These are phyloP conservation scores for Xylaria curta DNA, from an alignment of 495 filamentous ascomycete species.

Conservation along the genomic window DNA sequence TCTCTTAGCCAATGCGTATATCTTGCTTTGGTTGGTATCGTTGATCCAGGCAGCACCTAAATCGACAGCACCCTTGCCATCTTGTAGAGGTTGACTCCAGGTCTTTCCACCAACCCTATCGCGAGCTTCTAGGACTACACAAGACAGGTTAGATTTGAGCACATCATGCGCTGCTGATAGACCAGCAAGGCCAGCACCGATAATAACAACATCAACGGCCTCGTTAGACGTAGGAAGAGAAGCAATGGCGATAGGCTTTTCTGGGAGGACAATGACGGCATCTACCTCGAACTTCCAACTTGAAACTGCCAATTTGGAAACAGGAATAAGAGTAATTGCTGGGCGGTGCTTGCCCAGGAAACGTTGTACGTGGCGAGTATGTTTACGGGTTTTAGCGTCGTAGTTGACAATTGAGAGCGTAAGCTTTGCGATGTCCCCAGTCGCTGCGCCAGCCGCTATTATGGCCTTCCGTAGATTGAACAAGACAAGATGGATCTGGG, in stretches of 20 bases:
- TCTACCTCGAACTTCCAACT: slow-evolving; percentile 3
- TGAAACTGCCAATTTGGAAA: neutral
- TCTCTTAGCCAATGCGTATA: slow-evolving; percentile 42
- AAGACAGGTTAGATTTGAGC: slow-evolving; percentile 47
- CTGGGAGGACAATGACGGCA: neutral
- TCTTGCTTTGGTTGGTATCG: slow-evolving; percentile 52
- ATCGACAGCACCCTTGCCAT: slow-evolving; percentile 43
- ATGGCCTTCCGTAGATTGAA: slow-evolving; percentile 35
- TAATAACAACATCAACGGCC: slow-evolving; percentile 48
- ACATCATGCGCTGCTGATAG: slow-evolving; percentile 52
- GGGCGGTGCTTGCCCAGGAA: neutral
- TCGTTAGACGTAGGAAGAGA: neutral
- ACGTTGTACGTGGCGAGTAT: neutral
- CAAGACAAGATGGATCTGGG: slow-evolving; percentile 42
- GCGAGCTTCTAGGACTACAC: slow-evolving; percentile 54
- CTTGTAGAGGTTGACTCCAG: slow-evolving; percentile 30
- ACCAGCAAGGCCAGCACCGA: slow-evolving; percentile 58
- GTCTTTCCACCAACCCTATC: slow-evolving; percentile 60
- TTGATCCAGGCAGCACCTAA: slow-evolving; percentile 62
- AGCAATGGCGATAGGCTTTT: neutral
- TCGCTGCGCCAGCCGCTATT: neutral
- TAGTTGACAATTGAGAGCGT: neutral
- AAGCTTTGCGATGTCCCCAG: neutral
- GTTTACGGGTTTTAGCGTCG: neutral
- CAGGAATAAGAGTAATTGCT: slow-evolving; percentile 3